Conservation (phyloP, 371 early-diverging fungal genomes). For the Chytridium lagenaria region DNA sequence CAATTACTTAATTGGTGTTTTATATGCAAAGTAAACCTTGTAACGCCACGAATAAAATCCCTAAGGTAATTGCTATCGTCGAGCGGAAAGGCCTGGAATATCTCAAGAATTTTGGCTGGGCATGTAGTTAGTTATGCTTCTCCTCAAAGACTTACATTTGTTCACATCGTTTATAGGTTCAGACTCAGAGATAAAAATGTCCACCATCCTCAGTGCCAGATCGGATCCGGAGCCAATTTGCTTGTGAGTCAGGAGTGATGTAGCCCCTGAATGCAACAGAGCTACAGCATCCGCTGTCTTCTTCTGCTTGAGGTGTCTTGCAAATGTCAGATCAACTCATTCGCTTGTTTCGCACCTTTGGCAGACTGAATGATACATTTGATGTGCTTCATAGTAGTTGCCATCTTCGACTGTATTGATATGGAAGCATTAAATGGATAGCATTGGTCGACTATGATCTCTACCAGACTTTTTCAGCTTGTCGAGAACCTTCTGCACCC, state of each 20-base stretch:
- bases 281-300: slow-evolving; percentile 78
- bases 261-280: slow-evolving; percentile 72
- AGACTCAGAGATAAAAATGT: slow-evolving; percentile 73
- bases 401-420: slow-evolving; percentile 80
- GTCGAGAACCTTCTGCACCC: slow-evolving; percentile 37
- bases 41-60: slow-evolving; percentile 38
- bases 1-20: neutral
- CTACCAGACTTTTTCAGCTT: slow-evolving; percentile 44
- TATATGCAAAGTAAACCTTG: slow-evolving; percentile 24
- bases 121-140: neutral
- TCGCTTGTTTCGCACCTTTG: slow-evolving; percentile 65
- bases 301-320: slow-evolving; percentile 84
- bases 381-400: slow-evolving; percentile 92
- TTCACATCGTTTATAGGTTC: slow-evolving; percentile 73
- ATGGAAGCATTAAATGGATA: slow-evolving; percentile 32
- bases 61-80: slow-evolving; percentile 34
- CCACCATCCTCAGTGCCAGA: slow-evolving; percentile 79
- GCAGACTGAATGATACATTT: slow-evolving; percentile 90
- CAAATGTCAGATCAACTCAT: neutral
- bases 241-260: slow-evolving; percentile 75
- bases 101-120: slow-evolving; percentile 34
- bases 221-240: slow-evolving; percentile 88
- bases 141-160: slow-evolving; percentile 57
- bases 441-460: too few relatives aligned
- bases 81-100: slow-evolving; percentile 49